These are phyloP conservation scores for Candida taoyuanica DNA, from an alignment of 805 yeast species.

Conservation along the genomic window DNA sequence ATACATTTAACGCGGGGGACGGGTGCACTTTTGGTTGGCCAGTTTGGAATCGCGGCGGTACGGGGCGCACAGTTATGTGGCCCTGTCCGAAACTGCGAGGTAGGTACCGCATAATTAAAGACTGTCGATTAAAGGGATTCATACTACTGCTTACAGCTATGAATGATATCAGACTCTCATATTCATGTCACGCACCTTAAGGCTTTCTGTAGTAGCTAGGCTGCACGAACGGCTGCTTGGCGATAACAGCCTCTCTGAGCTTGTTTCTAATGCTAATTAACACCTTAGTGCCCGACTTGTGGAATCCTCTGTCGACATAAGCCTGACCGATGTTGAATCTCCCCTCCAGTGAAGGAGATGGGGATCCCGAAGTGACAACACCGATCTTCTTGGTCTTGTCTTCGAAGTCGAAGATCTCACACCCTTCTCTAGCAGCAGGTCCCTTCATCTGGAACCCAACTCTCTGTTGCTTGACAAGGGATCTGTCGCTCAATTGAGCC, in stretches of 20 bases:
- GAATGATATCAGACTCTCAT: too few relatives aligned
- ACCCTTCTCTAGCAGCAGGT: constrained; percentile 88
- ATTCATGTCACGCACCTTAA: too few relatives aligned
- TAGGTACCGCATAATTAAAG: too few relatives aligned
- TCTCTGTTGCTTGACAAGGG: constrained; percentile 51
- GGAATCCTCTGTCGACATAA: constrained; percentile 64
- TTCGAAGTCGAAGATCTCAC: constrained; percentile 52
- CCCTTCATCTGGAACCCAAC: constrained; percentile 73
- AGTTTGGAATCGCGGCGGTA: not conserved
- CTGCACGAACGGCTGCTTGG: constrained; percentile 80
- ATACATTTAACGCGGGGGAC: too few relatives aligned
- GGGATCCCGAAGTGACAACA: constrained; percentile 54
- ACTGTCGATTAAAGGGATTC: too few relatives aligned
- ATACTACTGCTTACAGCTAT: too few relatives aligned
- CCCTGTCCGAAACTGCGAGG: too few relatives aligned
- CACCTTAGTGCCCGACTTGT: constrained; percentile 71
- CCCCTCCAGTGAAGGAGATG: constrained; percentile 62
- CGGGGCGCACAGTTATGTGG: not conserved
- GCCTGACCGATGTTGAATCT: constrained; percentile 88
- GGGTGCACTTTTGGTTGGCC: not conserved
- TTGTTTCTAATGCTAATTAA: constrained; percentile 82
- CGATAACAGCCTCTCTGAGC: constrained; percentile 65
- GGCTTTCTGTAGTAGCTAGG: constrained; percentile 59
- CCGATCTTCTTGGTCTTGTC: constrained; percentile 51
- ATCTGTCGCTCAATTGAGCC: constrained; percentile 64